Percentiles rank a stretch among this genome's conserved stretches.
phyloP scores from a whole-genome alignment of 2,329 filamentous ascomycete species.

The Ophiocordyceps camponoti-leonardi region DNA sequence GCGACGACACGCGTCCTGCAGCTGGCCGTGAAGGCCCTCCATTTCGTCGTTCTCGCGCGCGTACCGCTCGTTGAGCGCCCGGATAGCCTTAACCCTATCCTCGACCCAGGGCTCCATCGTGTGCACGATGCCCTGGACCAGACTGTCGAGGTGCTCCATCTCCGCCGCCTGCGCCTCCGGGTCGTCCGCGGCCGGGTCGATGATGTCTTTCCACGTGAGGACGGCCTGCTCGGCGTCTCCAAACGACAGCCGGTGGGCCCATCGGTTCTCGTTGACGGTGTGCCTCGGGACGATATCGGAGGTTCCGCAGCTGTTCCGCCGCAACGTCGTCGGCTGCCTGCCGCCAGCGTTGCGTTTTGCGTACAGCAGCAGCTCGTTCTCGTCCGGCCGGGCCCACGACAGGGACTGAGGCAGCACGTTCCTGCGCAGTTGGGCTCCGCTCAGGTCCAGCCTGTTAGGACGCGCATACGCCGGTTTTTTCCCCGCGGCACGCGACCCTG shows the following conservation, averaged over 20 bases:
- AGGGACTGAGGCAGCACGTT: slow-evolving; percentile 25
- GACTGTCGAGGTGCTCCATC: slow-evolving; percentile 35
- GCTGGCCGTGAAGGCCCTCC: slow-evolving; percentile 49
- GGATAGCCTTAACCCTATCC: slow-evolving; percentile 36
- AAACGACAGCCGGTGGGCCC: slow-evolving; percentile 60
- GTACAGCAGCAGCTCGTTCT: slow-evolving; percentile 37
- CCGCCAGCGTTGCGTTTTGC: slow-evolving; percentile 27
- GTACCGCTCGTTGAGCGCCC: slow-evolving; percentile 42
- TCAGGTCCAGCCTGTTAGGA: slow-evolving; percentile 7
- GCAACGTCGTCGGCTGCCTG: slow-evolving; percentile 33
- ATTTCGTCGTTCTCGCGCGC: slow-evolving; percentile 48
- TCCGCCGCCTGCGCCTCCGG: slow-evolving; percentile 27
- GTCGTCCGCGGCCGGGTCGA: slow-evolving; percentile 18
- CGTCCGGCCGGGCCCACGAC: slow-evolving; percentile 43
- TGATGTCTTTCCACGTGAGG: slow-evolving; percentile 44
- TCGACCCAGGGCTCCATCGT: slow-evolving; percentile 44
- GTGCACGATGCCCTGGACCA: slow-evolving; percentile 32
- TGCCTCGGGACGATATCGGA: slow-evolving; percentile 12
- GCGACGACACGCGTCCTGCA: slow-evolving; percentile 51
- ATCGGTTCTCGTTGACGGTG: slow-evolving; percentile 37
- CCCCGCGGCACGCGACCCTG: not conserved
- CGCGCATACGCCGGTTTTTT: slow-evolving; percentile 9
- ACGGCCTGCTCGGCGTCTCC: slow-evolving; percentile 60
- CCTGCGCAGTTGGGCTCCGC: slow-evolving; percentile 24
- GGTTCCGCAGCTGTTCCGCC: slow-evolving; percentile 40